Evolutionary conservation across 306 rosid species (phyloP), one percentile per base, ranked within the genome.

Genomic region (Cyamopsis tetragonoloba): DNA sequence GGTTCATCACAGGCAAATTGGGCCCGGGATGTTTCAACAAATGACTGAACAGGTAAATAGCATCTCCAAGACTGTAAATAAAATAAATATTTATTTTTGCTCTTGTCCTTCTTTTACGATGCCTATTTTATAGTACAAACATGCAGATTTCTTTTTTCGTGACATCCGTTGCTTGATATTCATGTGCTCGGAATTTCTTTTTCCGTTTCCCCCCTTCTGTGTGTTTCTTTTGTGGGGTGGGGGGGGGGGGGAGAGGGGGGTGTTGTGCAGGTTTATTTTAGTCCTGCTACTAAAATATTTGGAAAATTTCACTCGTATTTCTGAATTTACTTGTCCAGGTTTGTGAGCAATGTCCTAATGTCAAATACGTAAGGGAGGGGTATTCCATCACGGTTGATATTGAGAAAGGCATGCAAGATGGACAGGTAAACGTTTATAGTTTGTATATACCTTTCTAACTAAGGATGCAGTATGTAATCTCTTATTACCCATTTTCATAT

Each of bases 401-500:
- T 32, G 99, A 93, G 85, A 93, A 93, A 76, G 99, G 99, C 82
- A 90, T 93, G 99, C 95, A 85, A 81, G 97, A 93, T 80, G 99
- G 99, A 35, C 90, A 93, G 85, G 99, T 93, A 88, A 85, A 87
- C 70, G 42, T 73, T 44, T 64, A 3, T 15, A 66, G 68, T 68
- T 55, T 51, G 13, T 53, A 53, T 37, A 9, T 56, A 43, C 56
- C 55, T 54, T 48, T 71, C n/a, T 56, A 46, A 22, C 27, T 51
- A 64, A 50, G 43, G 3, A 4, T 43, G 66, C 54, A 22, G 30
- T 14, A 12, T 23, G 22, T 35, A 14, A 64, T 58, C 53, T 30
- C 50, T 24, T 11, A 14, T 30, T 32, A 60, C 48, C 59, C 9
- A 20, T 67, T 62, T 28, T 62, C 44, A 13, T 62, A 2, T 13